These are phyloP conservation scores for Trifolium dubium DNA, from an alignment of 306 rosid species.

Conservation along the genomic window DNA sequence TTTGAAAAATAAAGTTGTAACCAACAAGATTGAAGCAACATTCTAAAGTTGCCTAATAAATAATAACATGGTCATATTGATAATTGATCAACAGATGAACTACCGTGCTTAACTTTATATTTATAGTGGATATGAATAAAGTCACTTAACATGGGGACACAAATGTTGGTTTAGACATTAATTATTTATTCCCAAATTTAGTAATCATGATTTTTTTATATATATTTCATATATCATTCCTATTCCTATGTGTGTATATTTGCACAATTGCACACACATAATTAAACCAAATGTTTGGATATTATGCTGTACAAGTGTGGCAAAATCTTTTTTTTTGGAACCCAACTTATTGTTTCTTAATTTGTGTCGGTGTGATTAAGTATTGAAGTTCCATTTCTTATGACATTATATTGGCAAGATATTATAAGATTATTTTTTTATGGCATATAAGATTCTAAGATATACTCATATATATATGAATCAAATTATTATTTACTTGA, in stretches of 20 bases:
- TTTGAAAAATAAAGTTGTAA: constrained; percentile 25
- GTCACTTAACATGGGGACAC: constrained; percentile 39
- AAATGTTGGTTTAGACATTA: constrained; percentile 29
- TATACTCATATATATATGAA: neutral
- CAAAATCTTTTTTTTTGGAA: neutral
- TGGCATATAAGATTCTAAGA: no score
- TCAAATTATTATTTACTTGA: neutral
- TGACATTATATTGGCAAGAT: neutral
- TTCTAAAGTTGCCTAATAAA: constrained; percentile 42
- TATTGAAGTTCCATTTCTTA: neutral
- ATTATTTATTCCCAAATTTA: constrained; percentile 28
- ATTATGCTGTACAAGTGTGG: constrained; percentile 3
- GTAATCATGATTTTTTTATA: neutral
- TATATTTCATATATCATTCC: no score
- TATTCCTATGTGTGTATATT: neutral
- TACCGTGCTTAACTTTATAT: neutral
- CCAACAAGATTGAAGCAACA: constrained; percentile 33
- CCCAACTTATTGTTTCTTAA: neutral
- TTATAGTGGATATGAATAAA: constrained; percentile 31
- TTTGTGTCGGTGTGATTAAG: constrained; percentile 11
- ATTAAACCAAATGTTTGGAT: neutral
- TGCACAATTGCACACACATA: no score
- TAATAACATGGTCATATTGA: constrained; percentile 38
- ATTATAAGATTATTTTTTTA: no score
- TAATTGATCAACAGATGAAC: constrained; percentile 22